These are phyloP conservation scores for Gamarada debralockiae DNA, from an alignment of 495 filamentous ascomycete genomes.

Conservation along the genomic window DNA sequence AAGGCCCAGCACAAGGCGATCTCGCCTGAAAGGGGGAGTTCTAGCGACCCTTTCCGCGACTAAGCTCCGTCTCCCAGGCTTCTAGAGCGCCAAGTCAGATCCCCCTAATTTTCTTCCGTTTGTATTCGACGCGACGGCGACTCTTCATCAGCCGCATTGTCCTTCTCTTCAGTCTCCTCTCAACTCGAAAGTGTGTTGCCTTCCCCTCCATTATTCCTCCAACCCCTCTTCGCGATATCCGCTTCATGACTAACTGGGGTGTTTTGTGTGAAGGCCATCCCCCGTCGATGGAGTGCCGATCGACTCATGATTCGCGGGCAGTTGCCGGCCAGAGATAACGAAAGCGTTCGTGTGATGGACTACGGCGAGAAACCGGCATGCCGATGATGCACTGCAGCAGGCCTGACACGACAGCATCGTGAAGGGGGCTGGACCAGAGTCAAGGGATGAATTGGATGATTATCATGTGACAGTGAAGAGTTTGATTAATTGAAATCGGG, in stretches of 20 bases:
- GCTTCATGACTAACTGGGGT: not conserved
- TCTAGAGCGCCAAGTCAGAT: not conserved
- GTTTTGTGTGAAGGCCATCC: conserved; percentile 2
- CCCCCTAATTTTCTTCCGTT: not conserved
- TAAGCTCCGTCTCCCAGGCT: not conserved
- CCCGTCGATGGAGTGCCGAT: not conserved
- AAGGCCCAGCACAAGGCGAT: not conserved
- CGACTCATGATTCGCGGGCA: conserved; percentile 7
- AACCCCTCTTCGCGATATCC: not conserved
- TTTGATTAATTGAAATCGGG: too few species aligned
- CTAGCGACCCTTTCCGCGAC: too few species aligned
- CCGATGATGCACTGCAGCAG: not conserved
- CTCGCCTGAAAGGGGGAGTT: too few species aligned
- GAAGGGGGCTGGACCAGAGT: not conserved
- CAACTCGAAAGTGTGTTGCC: not conserved
- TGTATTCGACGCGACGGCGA: not conserved
- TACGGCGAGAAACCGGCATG: conserved; percentile 5
- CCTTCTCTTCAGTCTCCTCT: not conserved
- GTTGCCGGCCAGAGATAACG: conserved; percentile 6
- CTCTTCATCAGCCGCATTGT: not conserved
- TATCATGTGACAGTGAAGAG: too few species aligned
- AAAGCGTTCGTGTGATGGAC: not conserved
- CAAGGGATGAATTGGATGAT: too few species aligned
- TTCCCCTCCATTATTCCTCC: not conserved
- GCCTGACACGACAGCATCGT: not conserved